These are phyloP conservation scores for Pyrenophora seminiperda DNA, from an alignment of 2,329 filamentous ascomycete genomes.

Conservation along the genomic window DNA sequence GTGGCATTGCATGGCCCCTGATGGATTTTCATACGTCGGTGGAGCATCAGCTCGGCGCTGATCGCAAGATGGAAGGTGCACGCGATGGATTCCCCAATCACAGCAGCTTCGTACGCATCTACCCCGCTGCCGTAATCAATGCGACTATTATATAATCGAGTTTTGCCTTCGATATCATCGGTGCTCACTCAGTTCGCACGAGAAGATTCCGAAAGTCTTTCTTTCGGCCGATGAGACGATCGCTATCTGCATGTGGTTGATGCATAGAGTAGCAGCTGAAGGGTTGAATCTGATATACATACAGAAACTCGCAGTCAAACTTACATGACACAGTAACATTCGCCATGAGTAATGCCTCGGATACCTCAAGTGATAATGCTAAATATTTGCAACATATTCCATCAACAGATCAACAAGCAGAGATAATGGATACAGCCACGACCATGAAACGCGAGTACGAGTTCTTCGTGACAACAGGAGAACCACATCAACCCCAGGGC, in stretches of 20 bases:
- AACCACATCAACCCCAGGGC: conserved; percentile 30
- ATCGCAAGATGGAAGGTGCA: not conserved
- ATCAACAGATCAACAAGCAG: not conserved
- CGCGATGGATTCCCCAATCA: conserved; percentile 12
- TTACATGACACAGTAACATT: not conserved
- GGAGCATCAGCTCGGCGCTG: conserved; percentile 1
- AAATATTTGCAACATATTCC: not conserved
- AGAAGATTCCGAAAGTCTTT: not conserved
- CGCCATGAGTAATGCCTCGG: not conserved
- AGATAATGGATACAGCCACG: not conserved
- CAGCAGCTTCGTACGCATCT: not conserved
- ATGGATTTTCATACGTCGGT: not conserved
- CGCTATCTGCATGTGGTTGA: not conserved
- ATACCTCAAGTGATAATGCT: not conserved
- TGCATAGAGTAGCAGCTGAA: not conserved
- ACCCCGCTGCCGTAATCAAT: conserved; percentile 20
- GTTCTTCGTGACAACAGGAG: conserved; percentile 35
- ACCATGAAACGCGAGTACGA: conserved; percentile 29
- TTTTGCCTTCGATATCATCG: not conserved
- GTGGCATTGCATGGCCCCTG: not conserved
- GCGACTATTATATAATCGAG: conserved; percentile 12
- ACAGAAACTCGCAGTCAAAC: not conserved
- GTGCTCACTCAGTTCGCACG: not conserved
- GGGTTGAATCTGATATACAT: not conserved
- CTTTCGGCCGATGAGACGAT: not conserved